These are phyloP conservation scores for Allium cepa DNA, from an alignment of 106 monocot species.

Conservation along the genomic window DNA sequence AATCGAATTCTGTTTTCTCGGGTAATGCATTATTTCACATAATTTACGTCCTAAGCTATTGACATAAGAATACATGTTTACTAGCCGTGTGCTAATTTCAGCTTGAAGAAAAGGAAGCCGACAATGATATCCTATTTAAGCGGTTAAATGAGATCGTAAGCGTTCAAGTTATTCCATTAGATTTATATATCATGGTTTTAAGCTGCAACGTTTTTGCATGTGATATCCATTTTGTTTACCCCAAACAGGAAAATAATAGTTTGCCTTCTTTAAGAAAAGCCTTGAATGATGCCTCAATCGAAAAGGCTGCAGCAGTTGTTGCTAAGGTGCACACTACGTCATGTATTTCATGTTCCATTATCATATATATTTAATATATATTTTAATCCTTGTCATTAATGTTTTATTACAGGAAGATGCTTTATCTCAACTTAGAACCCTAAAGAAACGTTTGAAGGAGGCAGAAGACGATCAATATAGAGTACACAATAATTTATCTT, in stretches of 20 bases:
- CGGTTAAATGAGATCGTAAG: slow-evolving; percentile 65
- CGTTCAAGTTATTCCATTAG: neutral
- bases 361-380: neutral
- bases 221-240: neutral
- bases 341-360: too few relatives aligned
- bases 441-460: slow-evolving; percentile 77
- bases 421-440: slow-evolving; percentile 66
- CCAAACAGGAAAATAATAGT: slow-evolving; percentile 50
- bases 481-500: slow-evolving; percentile 30
- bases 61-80: slow-evolving; percentile 1
- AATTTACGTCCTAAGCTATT: neutral
- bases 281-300: slow-evolving; percentile 71
- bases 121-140: slow-evolving; percentile 50
- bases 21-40: slow-evolving; percentile 24
- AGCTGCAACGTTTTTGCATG: neutral
- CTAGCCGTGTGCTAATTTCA: slow-evolving; percentile 20
- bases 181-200: too few relatives aligned
- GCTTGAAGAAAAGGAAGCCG: slow-evolving; percentile 56
- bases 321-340: slow-evolving; percentile 42
- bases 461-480: slow-evolving; percentile 98
- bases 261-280: slow-evolving; percentile 75
- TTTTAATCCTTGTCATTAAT: slow-evolving; percentile 4
- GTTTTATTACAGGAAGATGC: slow-evolving; percentile 75
- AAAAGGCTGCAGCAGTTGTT: slow-evolving; percentile 91
- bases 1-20: slow-evolving; percentile 46